Base-by-base conservation (phyloP, 139 green algal genomes). In the Pseudopediastrum boryanum region DNA sequence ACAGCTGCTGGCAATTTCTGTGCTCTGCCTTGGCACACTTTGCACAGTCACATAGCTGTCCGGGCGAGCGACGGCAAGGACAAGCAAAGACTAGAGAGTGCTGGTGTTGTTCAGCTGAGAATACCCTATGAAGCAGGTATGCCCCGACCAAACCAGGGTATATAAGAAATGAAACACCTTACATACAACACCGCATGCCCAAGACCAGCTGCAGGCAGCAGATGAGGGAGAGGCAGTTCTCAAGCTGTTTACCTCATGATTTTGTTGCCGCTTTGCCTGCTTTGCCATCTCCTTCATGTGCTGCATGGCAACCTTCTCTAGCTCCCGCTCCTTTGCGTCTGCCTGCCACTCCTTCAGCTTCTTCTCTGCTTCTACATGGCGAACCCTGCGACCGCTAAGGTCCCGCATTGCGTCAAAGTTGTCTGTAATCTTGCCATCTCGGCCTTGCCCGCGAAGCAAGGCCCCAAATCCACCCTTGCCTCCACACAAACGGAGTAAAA, bases 391-490 rank as follows among this genome's bases (percentile, higher is more conserved):
- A 16, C 95, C 96, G 19, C 82, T 89, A n/a, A 98, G 86, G 84
- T 99, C 96, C 2, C 96, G 84, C 77, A 90, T 96, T 7, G 95
- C 94, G 75, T 98, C 93, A 67, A 95, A 94, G 83, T 98, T 98
- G 74, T 89, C 92, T 8, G 92, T 96, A 23, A 94, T 81, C 66
- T 94, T 93, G 3, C 89, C 91, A 52, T 93, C 87, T 19, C 92
- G 86, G 25, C 92, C 94, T n/a, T 94, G 90, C 19, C 89, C 93
- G n/a, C 96, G 88, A 69, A 99, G 88, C 81, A 97, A 81, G 2
- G 95, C 92, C 0, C 96, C 96, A 84, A 99, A 99, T 43, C 96
- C 96, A 10, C 96, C 96, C 85, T 99, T 96, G 48, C 92, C 92
- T 63, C 92, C 92, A 10, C 58, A 54, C 13, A 96, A 85, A 5